Percentiles rank a stretch among this genome's conserved stretches.
Evolutionary conservation across 2,329 filamentous ascomycete genomes (phyloP).

Genomic region (Orbilia blumenaviensis): DNA sequence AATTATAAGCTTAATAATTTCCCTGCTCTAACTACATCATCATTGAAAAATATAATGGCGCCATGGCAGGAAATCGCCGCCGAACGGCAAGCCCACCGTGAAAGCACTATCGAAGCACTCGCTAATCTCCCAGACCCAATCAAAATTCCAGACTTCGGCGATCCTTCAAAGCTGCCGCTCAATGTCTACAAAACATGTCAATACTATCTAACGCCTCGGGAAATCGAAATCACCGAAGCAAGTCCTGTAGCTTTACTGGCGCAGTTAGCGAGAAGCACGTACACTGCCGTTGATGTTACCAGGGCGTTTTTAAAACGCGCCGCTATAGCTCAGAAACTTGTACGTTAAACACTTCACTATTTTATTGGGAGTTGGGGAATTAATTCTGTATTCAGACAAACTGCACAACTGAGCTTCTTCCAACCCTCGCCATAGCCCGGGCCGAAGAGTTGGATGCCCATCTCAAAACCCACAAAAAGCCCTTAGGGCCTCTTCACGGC

Average conservation of each 20-base stretch:
- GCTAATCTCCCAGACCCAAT: conserved; percentile 62
- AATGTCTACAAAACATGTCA: conserved; percentile 65
- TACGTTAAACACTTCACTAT: conserved; percentile 54
- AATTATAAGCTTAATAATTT: not conserved
- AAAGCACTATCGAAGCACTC: conserved; percentile 61
- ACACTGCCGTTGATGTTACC: conserved; percentile 64
- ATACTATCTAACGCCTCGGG: conserved; percentile 63
- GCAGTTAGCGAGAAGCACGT: conserved; percentile 63
- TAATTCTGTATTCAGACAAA: conserved; percentile 60
- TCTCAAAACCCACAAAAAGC: conserved; percentile 57
- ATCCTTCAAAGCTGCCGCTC: conserved; percentile 60
- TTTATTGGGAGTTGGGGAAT: not conserved
- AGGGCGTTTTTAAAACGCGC: conserved; percentile 68
- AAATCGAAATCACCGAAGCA: conserved; percentile 66
- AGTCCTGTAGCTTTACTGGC: conserved; percentile 63
- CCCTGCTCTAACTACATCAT: not conserved
- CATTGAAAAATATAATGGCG: not conserved
- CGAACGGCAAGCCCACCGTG: conserved; percentile 64
- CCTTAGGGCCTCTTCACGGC: conserved; percentile 61
- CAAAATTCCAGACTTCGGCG: conserved; percentile 58
- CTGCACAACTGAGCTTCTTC: conserved; percentile 64
- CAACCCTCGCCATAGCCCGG: conserved; percentile 59
- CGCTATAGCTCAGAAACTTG: conserved; percentile 66
- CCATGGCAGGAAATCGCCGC: conserved; percentile 65
- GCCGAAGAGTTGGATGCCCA: conserved; percentile 60